These are phyloP conservation scores for Aquanectria penicillioides DNA, from an alignment of 2,329 filamentous ascomycete species.

Conservation along the genomic window DNA sequence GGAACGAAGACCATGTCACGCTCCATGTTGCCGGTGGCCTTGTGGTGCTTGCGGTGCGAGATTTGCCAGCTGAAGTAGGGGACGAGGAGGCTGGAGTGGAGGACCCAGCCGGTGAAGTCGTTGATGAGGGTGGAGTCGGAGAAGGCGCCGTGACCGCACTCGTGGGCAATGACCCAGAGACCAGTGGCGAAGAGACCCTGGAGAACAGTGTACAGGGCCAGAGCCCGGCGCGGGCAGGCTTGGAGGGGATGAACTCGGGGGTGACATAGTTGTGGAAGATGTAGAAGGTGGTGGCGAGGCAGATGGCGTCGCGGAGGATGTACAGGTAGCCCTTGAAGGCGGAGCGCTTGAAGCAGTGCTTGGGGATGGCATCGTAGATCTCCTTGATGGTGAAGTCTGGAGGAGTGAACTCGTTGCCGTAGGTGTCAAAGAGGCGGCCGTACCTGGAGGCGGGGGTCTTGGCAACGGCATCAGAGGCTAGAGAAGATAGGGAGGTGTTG, in stretches of 20 bases:
- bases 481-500: conserved; percentile 90
- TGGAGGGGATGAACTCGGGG: conserved; percentile 81
- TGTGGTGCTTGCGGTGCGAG: conserved; percentile 99
- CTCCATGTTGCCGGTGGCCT: conserved; percentile 96
- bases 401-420: conserved; percentile 92
- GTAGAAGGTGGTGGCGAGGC: conserved; percentile 81
- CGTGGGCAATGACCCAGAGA: conserved; percentile 95
- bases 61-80: conserved; percentile 99
- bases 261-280: conserved; percentile 91
- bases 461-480: conserved; percentile 71
- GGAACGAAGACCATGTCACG: conserved; percentile 99
- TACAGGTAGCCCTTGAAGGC: conserved; percentile 79
- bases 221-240: conserved; percentile 70
- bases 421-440: conserved; percentile 84
- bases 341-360: conserved; percentile 95
- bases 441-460: conserved; percentile 52
- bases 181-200: conserved; percentile 96
- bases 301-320: conserved; percentile 82
- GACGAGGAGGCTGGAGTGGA: conserved; percentile 88
- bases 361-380: conserved; percentile 95
- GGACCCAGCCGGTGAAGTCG: conserved; percentile 90
- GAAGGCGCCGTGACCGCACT: conserved; percentile 97
- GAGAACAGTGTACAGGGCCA: conserved; percentile 76
- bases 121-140: conserved; percentile 91
- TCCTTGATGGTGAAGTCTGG: conserved; percentile 98